A percentile compares a stretch with the other conserved stretches of the same genome.
Evolutionary conservation across 2,329 filamentous ascomycete genomes (phyloP).

Genomic region (Fusarium drepaniforme): DNA sequence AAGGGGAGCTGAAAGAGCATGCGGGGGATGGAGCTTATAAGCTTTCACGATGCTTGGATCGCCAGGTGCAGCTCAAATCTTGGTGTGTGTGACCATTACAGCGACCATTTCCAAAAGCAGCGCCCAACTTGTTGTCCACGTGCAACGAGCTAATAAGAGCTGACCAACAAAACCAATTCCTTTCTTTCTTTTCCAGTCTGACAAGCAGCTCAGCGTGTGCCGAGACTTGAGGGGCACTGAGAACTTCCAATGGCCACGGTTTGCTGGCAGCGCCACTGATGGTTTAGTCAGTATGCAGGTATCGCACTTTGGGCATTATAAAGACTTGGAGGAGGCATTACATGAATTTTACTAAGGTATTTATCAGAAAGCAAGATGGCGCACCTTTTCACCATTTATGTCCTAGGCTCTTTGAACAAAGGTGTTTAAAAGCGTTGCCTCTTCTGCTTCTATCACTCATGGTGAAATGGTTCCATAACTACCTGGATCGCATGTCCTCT

Average conservation of each 20-base stretch:
- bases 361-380: neutral
- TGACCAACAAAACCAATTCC: neutral
- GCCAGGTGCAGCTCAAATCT: slow-evolving; percentile 4
- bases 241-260: neutral
- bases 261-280: neutral
- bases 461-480: neutral
- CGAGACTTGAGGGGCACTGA: neutral
- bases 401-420: neutral
- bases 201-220: neutral
- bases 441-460: neutral
- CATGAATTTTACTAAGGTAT: neutral
- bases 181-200: neutral
- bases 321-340: neutral
- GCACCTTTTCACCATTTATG: neutral
- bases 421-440: neutral
- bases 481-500: neutral
- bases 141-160: neutral
- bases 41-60: slow-evolving; percentile 23
- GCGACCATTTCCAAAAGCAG: slow-evolving; percentile 20
- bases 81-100: slow-evolving; percentile 24
- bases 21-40: slow-evolving; percentile 30
- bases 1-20: slow-evolving; percentile 2
- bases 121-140: slow-evolving; percentile 4
- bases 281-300: neutral
- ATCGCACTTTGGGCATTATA: neutral